Evolutionary conservation across 495 filamentous ascomycete genomes (phyloP).

Genomic region (Penicillium macrosclerotiorum): DNA sequence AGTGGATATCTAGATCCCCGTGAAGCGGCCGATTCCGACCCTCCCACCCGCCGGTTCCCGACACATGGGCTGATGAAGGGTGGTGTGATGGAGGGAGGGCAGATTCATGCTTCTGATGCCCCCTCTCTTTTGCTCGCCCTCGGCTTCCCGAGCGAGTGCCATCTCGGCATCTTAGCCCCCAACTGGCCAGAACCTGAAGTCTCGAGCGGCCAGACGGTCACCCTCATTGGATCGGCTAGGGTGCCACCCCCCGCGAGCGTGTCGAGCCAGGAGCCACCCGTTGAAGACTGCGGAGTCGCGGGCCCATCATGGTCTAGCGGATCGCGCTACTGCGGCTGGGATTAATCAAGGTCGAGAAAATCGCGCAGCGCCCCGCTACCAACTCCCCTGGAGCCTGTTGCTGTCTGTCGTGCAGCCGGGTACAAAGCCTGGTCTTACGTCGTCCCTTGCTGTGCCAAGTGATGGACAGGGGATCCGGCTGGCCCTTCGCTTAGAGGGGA

Average conservation of each 20-base stretch:
- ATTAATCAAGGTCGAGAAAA: conserved; percentile 15
- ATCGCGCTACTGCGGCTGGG: conserved; percentile 8
- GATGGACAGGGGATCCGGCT: conserved; percentile 11
- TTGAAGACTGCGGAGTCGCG: conserved; percentile 16
- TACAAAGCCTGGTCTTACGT: conserved; percentile 3
- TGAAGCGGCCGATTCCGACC: neutral
- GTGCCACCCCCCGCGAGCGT: neutral
- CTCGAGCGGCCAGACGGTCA: neutral
- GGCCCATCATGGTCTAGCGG: conserved; percentile 7
- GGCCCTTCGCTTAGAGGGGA: conserved; percentile 13
- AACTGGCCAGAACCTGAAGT: neutral
- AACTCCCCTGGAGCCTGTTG: neutral
- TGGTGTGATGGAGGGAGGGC: neutral
- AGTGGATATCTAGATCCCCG: too few species aligned
- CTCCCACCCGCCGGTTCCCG: too few species aligned
- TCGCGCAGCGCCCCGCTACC: conserved; percentile 13
- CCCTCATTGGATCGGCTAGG: conserved; percentile 13
- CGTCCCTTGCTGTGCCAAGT: conserved; percentile 3
- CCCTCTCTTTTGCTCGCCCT: neutral
- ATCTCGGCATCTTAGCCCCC: conserved; percentile 10
- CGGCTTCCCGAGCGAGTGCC: conserved; percentile 10
- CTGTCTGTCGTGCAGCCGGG: conserved; percentile 5
- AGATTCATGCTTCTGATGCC: neutral
- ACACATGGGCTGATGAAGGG: neutral
- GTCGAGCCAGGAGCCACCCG: neutral